Evolutionary conservation across 106 monocot species (phyloP).

Genomic region (Dioscorea zingiberensis): DNA sequence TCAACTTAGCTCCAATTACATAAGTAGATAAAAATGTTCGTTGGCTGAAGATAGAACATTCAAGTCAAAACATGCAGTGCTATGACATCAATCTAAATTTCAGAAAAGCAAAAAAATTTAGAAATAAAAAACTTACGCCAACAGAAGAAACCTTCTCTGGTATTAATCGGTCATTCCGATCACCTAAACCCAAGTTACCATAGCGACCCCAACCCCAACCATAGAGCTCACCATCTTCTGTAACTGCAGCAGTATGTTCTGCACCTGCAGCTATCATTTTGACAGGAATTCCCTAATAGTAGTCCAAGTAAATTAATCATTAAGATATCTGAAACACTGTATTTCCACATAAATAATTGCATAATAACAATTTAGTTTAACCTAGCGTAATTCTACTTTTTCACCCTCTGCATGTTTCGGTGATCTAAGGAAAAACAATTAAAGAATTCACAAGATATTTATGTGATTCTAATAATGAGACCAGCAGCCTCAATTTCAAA

Average conservation of each 20-base stretch:
- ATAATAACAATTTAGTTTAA: too few species aligned
- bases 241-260: conserved; percentile 92
- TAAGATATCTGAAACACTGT: background rate
- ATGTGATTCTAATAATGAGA: too few species aligned
- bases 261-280: conserved; percentile 99
- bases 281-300: conserved; percentile 60
- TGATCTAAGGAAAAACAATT: too few species aligned
- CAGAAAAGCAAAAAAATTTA: background rate
- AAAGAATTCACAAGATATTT: too few species aligned
- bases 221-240: conserved; percentile 90
- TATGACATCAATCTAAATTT: too few species aligned
- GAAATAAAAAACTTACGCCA: conserved; percentile 35
- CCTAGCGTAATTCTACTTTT: too few species aligned
- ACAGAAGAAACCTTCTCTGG: conserved; percentile 70
- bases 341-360: background rate
- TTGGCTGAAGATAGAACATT: too few species aligned
- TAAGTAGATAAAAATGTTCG: too few species aligned
- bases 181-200: conserved; percentile 95
- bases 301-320: background rate
- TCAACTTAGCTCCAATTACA: too few species aligned
- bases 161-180: conserved; percentile 73
- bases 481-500: too few species aligned
- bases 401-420: too few species aligned
- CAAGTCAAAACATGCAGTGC: too few species aligned
- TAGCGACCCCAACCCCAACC: conserved; percentile 99